phyloP scores from a whole-genome alignment of 208 protist genomes.

The Crithidia acanthocephali region DNA sequence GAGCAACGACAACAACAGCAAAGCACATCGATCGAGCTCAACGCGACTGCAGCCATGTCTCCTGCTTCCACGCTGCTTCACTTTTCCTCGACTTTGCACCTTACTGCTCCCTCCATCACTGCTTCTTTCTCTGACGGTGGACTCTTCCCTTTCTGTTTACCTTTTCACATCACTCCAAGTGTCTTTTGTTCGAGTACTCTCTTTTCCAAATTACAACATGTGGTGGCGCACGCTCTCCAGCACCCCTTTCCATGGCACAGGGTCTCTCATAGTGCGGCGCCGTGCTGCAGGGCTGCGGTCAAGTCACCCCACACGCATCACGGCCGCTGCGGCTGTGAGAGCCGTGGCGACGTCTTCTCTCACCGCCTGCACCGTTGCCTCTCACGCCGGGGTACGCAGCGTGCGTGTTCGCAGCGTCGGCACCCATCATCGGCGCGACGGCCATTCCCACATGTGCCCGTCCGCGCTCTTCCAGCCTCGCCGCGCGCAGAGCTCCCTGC shows the following conservation, averaged over 20 bases:
- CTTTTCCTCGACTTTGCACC: background rate
- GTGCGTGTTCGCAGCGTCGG: no score
- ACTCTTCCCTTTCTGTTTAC: background rate
- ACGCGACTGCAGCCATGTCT: no score
- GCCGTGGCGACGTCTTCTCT: background rate
- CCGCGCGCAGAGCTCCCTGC: constrained; percentile 51
- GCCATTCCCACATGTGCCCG: no score
- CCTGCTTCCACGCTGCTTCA: background rate
- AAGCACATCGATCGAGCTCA: no score
- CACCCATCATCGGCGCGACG: no score
- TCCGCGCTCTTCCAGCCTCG: background rate
- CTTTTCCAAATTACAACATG: constrained; percentile 6
- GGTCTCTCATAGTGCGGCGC: background rate
- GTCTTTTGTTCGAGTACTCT: background rate
- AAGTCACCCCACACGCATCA: background rate
- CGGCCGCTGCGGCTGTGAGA: background rate
- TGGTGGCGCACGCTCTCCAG: constrained; percentile 15
- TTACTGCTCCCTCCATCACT: background rate
- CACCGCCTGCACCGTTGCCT: background rate
- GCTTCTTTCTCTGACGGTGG: background rate
- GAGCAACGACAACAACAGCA: no score
- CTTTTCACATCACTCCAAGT: no score
- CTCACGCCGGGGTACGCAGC: background rate
- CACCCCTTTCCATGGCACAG: background rate
- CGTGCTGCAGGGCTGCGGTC: background rate